These are phyloP conservation scores for Mortierella sp. DNA, from an alignment of 371 early-diverging fungal species.

Conservation along the genomic window DNA sequence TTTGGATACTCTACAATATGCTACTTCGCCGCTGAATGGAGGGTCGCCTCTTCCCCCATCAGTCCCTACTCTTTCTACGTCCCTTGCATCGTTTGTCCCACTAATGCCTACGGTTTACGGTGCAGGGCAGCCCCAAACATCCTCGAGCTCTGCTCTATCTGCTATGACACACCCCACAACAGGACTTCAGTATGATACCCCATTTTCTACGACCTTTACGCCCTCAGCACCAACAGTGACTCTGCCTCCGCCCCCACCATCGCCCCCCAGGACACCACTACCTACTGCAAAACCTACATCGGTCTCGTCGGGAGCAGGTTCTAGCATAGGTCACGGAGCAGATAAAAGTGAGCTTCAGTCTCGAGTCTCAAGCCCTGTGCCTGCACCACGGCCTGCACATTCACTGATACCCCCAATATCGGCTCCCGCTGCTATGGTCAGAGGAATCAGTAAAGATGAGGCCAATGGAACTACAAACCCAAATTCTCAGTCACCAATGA, in stretches of 20 bases:
- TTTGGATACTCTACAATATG: not conserved
- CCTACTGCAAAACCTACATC: not conserved
- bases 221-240: not conserved
- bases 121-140: slow-evolving; percentile 1
- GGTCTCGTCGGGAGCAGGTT: too few species aligned
- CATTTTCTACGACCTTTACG: not conserved
- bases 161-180: not conserved
- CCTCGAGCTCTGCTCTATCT: slow-evolving; percentile 1
- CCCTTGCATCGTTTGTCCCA: slow-evolving; percentile 24
- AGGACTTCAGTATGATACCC: not conserved
- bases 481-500: not conserved
- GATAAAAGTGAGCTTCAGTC: not conserved
- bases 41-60: not conserved
- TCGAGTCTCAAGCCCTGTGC: slow-evolving; percentile 17
- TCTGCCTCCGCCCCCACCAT: not conserved
- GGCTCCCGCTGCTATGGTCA: slow-evolving; percentile 6
- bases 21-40: too few species aligned
- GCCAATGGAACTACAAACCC: too few species aligned
- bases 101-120: slow-evolving; percentile 24
- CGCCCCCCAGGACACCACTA: not conserved
- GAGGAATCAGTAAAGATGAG: slow-evolving; percentile 8
- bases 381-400: slow-evolving; percentile 16
- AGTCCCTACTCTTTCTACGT: not conserved
- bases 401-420: slow-evolving; percentile 13
- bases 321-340: too few species aligned